Percentiles rank a stretch among this genome's conserved stretches.
phyloP scores from a whole-genome alignment of 2,329 filamentous ascomycete genomes.

The Penicillium psychrosexuale region DNA sequence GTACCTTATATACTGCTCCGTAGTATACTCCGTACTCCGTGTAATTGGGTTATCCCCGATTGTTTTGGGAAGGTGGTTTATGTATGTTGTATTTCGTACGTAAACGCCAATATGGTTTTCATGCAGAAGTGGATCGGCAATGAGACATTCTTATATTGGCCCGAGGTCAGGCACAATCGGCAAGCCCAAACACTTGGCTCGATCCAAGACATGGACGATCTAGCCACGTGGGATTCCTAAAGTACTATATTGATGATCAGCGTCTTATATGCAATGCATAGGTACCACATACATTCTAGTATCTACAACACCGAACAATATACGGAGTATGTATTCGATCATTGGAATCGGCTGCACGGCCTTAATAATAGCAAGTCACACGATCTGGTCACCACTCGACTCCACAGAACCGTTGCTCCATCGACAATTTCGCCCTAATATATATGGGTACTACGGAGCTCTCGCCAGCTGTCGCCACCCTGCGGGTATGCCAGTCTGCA shows the following conservation, averaged over 20 bases:
- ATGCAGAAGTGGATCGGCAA: neutral
- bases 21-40: neutral
- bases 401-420: neutral
- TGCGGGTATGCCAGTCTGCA: neutral
- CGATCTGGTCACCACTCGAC: neutral
- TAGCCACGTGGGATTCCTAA: conserved; percentile 2
- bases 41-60: neutral
- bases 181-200: neutral
- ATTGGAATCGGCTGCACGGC: neutral
- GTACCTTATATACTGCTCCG: no score
- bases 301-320: neutral
- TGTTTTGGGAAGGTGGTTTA: neutral
- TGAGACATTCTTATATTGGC: neutral
- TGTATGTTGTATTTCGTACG: neutral
- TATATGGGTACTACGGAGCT: neutral
- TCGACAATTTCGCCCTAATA: neutral
- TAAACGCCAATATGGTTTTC: neutral
- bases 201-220: neutral
- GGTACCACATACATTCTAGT: neutral
- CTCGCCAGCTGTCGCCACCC: neutral
- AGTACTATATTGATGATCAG: neutral
- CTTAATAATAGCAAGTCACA: neutral
- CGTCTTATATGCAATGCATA: neutral
- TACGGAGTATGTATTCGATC: no score
- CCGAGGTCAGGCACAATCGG: neutral